Conservation (phyloP, 1,284 basidiomycete genomes). For the Puccinia horiana region DNA sequence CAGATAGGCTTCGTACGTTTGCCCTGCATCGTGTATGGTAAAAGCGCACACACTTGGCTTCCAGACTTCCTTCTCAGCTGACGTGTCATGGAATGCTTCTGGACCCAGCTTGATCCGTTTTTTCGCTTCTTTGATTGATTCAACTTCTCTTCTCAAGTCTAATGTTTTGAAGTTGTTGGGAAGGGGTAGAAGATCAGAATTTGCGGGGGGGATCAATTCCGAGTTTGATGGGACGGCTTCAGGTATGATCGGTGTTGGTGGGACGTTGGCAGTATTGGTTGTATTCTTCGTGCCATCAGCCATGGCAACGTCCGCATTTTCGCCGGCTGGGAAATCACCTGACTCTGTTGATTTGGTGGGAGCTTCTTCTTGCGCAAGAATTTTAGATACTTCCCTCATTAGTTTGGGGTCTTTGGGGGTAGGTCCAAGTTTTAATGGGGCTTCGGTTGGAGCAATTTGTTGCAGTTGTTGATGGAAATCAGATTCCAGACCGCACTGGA, state of each 20-base stretch:
- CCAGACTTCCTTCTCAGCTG: constrained; percentile 49
- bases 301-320: constrained; percentile 42
- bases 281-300: constrained; percentile 49
- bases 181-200: constrained; percentile 74
- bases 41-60: constrained; percentile 85
- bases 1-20: constrained; percentile 68
- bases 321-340: constrained; percentile 51
- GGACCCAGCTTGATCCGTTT: constrained; percentile 86
- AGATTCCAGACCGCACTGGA: constrained; percentile 43
- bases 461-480: constrained; percentile 34
- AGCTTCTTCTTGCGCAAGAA: constrained; percentile 60
- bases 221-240: constrained; percentile 3
- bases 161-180: constrained; percentile 78
- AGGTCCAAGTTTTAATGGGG: constrained; percentile 74
- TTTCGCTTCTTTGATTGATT: constrained; percentile 80
- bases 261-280: constrained; percentile 23
- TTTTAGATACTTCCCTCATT: constrained; percentile 73
- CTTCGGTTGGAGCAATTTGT: constrained; percentile 15
- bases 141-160: constrained; percentile 89
- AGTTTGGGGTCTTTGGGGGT: constrained; percentile 76
- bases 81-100: constrained; percentile 59
- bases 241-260: constrained; percentile 28
- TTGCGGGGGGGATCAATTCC: constrained; percentile 64
- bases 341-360: constrained; percentile 47
- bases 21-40: constrained; percentile 84